Conservation (phyloP, 306 rosid species). For the Argentina anserina region DNA sequence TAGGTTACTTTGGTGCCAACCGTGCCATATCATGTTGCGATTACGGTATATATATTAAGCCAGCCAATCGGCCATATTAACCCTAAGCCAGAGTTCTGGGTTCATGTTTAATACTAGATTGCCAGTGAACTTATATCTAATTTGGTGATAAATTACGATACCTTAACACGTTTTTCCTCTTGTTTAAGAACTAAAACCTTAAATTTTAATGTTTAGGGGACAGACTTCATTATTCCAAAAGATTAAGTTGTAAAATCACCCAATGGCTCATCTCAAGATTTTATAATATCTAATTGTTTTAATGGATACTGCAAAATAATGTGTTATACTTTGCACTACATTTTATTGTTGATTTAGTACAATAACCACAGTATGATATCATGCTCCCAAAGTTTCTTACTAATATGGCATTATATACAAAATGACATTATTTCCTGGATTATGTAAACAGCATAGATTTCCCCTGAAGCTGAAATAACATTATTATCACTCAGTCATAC, state of each 20-base stretch:
- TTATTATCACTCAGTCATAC: not conserved
- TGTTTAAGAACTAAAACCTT: not conserved
- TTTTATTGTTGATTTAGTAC: conserved; percentile 27
- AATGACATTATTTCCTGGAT: not conserved
- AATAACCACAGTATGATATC: not conserved
- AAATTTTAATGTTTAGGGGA: not conserved
- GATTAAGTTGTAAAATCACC: not conserved
- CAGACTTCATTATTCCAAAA: not conserved
- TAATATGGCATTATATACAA: not conserved
- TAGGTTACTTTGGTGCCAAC: too few relatives aligned
- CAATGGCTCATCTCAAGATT: not conserved
- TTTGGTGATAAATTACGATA: not conserved
- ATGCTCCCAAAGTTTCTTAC: not conserved
- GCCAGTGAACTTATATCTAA: not conserved
- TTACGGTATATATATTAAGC: too few relatives aligned
- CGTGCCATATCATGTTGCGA: not conserved
- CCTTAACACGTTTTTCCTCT: not conserved
- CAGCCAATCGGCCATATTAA: too few relatives aligned
- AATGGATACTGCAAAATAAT: not conserved
- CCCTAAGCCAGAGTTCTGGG: too few relatives aligned
- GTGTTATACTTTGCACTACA: not conserved
- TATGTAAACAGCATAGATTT: not conserved
- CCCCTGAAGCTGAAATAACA: not conserved
- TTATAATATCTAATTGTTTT: not conserved
- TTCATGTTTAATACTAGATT: not conserved